Conservation (phyloP, 2,329 filamentous ascomycete species). For the Septoria petroselini region DNA sequence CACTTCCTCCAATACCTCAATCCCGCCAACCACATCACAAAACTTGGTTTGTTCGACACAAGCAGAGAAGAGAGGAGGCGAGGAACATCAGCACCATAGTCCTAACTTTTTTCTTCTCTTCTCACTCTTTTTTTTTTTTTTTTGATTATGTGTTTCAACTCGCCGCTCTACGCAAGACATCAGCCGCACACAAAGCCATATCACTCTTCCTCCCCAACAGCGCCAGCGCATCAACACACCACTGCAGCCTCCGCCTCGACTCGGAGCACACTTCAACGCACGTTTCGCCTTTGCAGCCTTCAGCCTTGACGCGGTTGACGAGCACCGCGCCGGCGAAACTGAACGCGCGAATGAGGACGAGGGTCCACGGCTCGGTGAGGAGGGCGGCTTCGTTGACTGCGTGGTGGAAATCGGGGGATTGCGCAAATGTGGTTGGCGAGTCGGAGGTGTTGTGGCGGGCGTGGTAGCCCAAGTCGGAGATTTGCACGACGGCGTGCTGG, state of each 20-base stretch:
- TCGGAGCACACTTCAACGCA: conserved; percentile 1
- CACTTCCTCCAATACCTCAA: too few relatives aligned
- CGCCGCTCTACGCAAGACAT: conserved; percentile 10
- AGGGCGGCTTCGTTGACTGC: conserved; percentile 24
- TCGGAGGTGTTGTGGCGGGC: conserved; percentile 7
- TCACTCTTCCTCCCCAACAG: conserved; percentile 21
- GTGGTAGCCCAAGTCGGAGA: conserved; percentile 20
- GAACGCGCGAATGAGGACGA: conserved; percentile 21
- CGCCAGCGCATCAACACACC: conserved; percentile 16
- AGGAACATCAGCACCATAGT: too few relatives aligned
- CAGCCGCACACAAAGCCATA: conserved; percentile 19
- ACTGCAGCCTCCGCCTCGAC: conserved; percentile 13
- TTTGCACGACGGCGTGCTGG: conserved; percentile 13
- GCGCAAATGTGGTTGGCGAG: conserved; percentile 16
- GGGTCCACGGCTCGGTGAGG: conserved; percentile 26
- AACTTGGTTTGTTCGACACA: too few relatives aligned
- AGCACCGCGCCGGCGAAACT: conserved; percentile 20
- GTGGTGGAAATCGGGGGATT: conserved; percentile 22
- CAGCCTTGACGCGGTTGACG: conserved; percentile 8
- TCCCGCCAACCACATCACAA: too few relatives aligned
- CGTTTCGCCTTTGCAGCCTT: conserved; percentile 5
- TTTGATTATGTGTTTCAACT: background rate
- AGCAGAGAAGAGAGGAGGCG: too few relatives aligned
- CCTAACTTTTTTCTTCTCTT: too few relatives aligned
- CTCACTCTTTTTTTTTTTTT: too few relatives aligned